Evolutionary conservation across 2,329 filamentous ascomycete genomes (phyloP).

Genomic region (Exophiala spinifera): DNA sequence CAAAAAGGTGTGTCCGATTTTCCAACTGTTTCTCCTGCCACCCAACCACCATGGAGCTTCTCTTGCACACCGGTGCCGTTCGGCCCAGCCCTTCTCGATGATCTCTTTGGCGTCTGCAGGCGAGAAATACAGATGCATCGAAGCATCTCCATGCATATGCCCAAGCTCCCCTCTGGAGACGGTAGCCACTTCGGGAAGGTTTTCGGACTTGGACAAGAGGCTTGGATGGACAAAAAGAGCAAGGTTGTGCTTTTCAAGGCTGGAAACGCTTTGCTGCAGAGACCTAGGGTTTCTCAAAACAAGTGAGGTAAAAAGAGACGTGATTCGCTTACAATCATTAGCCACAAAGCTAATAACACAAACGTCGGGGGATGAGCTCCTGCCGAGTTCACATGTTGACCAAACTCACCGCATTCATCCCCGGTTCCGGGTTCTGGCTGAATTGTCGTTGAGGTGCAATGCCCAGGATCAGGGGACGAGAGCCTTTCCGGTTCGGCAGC

Average conservation of each 20-base stretch:
- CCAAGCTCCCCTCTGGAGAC: slow-evolving; percentile 68
- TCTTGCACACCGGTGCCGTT: slow-evolving; percentile 56
- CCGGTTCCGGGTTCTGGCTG: slow-evolving; percentile 59
- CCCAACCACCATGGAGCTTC: slow-evolving; percentile 65
- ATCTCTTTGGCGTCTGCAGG: slow-evolving; percentile 72
- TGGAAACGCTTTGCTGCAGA: slow-evolving; percentile 17
- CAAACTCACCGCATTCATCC: slow-evolving; percentile 41
- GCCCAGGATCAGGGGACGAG: slow-evolving; percentile 65
- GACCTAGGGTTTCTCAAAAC: slow-evolving; percentile 17
- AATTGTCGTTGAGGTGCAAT: slow-evolving; percentile 80
- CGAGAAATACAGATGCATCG: slow-evolving; percentile 76
- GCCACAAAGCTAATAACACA: not conserved
- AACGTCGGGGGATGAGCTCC: not conserved
- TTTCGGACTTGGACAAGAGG: slow-evolving; percentile 12
- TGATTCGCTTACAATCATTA: slow-evolving; percentile 41
- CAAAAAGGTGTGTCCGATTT: slow-evolving; percentile 38
- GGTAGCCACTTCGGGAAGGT: slow-evolving; percentile 53
- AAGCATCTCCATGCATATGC: slow-evolving; percentile 75
- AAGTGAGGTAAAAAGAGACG: slow-evolving; percentile 15
- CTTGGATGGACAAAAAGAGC: slow-evolving; percentile 22
- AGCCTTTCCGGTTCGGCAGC: slow-evolving; percentile 61
- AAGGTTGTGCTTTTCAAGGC: slow-evolving; percentile 18
- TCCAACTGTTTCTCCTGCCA: slow-evolving; percentile 20
- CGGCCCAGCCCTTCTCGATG: slow-evolving; percentile 74
- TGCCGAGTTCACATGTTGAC: not conserved